Evolutionary conservation across 176 grass and related monocot genomes (phyloP), one percentile per base, ranked within the genome.

Genomic region (Stipa capillata): DNA sequence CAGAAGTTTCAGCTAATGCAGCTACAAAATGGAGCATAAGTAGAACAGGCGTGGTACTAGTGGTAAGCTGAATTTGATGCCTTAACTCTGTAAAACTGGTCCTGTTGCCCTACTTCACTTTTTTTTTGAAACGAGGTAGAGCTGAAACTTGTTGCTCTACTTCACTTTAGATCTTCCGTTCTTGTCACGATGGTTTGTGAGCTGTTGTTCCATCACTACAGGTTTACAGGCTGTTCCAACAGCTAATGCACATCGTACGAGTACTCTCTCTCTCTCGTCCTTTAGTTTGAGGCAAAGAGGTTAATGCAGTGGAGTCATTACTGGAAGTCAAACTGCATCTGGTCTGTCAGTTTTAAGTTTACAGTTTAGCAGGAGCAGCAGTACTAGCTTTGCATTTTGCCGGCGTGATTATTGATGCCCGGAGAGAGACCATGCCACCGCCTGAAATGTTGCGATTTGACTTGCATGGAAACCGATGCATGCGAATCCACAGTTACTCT

Each of bases 221-320:
- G 65, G 27, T 25, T 53, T n/a, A 79, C 81, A 44, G 33, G 41
- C 42, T 79, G 75, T 74, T 80, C 18, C 60, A 74, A 64, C 64
- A 67, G 51, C 20, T 8, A 0, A 53, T 9, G 20, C 4, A n/a
- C 1, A 53, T 18, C n/a, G 18, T 20, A 51, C 49, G n/a, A n/a
- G n/a, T n/a, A n/a, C n/a, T n/a, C n/a, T n/a, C n/a, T n/a, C n/a
- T n/a, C n/a, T n/a, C n/a, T 28, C 11, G 25, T 7, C 0, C 61
- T 64, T 6, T 7, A 4, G 11, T 55, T 12, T 25, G 50, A 29
- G 14, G 17, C 45, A 51, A 12, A 50, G 4, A 6, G 24, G 24
- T 64, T 20, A 74, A 74, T 83, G 69, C 10, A 16, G 53, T 13
- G 28, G 9, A n/a, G 33, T 14, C 81, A 15, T 39, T 4, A 41